A percentile compares a stretch with the other conserved stretches of the same genome.
Conservation (phyloP, 345 rosid species). For the Boechera divaricarpa region DNA sequence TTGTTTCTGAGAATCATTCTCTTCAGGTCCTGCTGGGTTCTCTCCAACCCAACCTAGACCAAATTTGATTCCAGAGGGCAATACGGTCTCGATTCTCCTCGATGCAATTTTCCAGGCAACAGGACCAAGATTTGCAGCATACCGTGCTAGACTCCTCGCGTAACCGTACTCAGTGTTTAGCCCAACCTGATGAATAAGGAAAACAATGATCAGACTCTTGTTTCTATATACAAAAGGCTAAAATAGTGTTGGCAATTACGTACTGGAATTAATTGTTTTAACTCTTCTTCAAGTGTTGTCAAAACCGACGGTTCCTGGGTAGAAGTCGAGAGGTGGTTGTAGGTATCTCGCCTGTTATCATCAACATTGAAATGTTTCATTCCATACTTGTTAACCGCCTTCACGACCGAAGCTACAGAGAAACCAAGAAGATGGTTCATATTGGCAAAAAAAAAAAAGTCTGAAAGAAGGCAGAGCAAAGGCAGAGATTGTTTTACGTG, state of each 20-base stretch:
- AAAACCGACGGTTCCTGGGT: slow-evolving; percentile 52
- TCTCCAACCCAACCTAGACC: slow-evolving; percentile 94
- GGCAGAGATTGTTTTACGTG: slow-evolving; percentile 54
- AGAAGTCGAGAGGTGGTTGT: slow-evolving; percentile 52
- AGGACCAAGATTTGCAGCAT: slow-evolving; percentile 87
- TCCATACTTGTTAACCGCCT: slow-evolving; percentile 80
- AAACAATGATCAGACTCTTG: slow-evolving; percentile 30
- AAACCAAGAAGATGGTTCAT: slow-evolving; percentile 31
- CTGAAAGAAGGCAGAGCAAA: slow-evolving; percentile 11
- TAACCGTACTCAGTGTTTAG: slow-evolving; percentile 74
- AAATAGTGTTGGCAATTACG: slow-evolving; percentile 30
- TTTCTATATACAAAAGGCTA: slow-evolving; percentile 8
- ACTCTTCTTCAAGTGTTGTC: slow-evolving; percentile 62
- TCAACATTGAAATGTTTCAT: slow-evolving; percentile 76
- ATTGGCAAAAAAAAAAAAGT: neutral
- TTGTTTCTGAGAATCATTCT: slow-evolving; percentile 48
- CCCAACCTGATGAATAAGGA: slow-evolving; percentile 66
- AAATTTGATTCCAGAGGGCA: slow-evolving; percentile 65
- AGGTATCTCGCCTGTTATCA: slow-evolving; percentile 81
- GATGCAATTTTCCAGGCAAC: slow-evolving; percentile 77
- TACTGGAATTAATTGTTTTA: slow-evolving; percentile 81
- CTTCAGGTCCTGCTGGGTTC: slow-evolving; percentile 46
- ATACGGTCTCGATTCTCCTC: slow-evolving; percentile 61
- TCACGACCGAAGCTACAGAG: slow-evolving; percentile 86
- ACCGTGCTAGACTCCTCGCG: slow-evolving; percentile 88